phyloP scores from a whole-genome alignment of 2,329 filamentous ascomycete species.

The Leptographium wingfieldii region DNA sequence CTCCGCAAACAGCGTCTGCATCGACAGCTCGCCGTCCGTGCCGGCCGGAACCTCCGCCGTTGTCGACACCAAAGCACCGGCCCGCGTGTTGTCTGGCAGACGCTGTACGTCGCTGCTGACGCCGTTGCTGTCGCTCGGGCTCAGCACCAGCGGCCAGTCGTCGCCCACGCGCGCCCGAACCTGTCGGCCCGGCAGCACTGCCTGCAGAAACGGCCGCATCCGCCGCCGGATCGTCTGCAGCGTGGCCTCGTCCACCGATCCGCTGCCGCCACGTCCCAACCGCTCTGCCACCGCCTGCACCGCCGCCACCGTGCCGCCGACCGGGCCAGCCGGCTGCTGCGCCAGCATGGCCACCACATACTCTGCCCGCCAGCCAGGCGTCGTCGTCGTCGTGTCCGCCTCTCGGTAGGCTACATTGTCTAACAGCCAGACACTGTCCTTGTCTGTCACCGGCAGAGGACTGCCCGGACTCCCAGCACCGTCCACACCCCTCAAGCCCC shows the following conservation, averaged over 20 bases:
- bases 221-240: conserved; percentile 49
- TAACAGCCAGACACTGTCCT: conserved; percentile 74
- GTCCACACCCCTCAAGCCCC: conserved; percentile 22
- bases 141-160: conserved; percentile 37
- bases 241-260: conserved; percentile 30
- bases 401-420: conserved; percentile 64
- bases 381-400: conserved; percentile 6
- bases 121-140: conserved; percentile 59
- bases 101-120: conserved; percentile 52
- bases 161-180: conserved; percentile 49
- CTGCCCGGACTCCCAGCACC: conserved; percentile 48
- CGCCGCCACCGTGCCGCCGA: conserved; percentile 56
- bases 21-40: conserved; percentile 41
- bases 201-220: conserved; percentile 66
- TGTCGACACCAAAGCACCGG: conserved; percentile 33
- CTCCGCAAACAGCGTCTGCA: conserved; percentile 62
- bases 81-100: conserved; percentile 32
- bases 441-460: conserved; percentile 44
- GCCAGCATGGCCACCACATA: conserved; percentile 75
- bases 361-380: conserved; percentile 61
- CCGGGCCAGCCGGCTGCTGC: conserved; percentile 51
- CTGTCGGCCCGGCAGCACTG: conserved; percentile 56
- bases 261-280: conserved; percentile 35
- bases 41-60: conserved; percentile 38
- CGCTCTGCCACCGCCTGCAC: conserved; percentile 27